Evolutionary conservation across 768 basidiomycete genomes (phyloP), one percentile per base, ranked within the genome.

Genomic region (Leucosporidium creatinivorum): DNA sequence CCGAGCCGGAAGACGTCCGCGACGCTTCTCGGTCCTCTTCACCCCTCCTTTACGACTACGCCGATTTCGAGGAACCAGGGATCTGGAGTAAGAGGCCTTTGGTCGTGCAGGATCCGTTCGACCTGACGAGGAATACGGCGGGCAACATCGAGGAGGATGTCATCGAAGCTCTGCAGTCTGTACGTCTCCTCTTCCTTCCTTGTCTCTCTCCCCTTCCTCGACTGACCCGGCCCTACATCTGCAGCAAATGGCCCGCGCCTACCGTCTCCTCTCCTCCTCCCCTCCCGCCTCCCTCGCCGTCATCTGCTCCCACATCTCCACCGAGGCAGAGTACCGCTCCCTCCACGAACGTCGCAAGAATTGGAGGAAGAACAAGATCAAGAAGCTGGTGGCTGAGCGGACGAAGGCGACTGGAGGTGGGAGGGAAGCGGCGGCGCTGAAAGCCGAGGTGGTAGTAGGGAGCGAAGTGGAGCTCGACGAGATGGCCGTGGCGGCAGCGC

Each of bases 71-170:
- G 17, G 70, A 72, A 56, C 70, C 70, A 4, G 62, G 58, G 49
- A 51, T 59, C 25, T 73, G 74, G 74, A 58, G 51, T n/a, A 65
- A 72, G 19, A 58, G 66, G 52, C 36, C 63, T 26, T 48, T 75
- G 49, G 74, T 75, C 50, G 73, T 75, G 4, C 74, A 75, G 61
- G 74, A 75, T 30, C 74, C 74, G 39, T 75, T 75, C 63, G 66
- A 73, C 36, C 62, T 71, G 23, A 69, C 69, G 23, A 55, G 74
- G 21, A 75, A 75, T 36, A 66, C 64, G 28, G 62, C 69, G 21
- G 55, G 58, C 18, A 75, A 75, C 63, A 66, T 72, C 23, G 21
- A 28, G 21, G 63, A 66, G 1, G 61, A 65, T 15, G 70, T 70
- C 58, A 70, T 75, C 12, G 69, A 71, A 23, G 61, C 60, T 50